Evolutionary conservation across 176 grass and related monocot species (phyloP).

Genomic region (Saccharum spontaneum): DNA sequence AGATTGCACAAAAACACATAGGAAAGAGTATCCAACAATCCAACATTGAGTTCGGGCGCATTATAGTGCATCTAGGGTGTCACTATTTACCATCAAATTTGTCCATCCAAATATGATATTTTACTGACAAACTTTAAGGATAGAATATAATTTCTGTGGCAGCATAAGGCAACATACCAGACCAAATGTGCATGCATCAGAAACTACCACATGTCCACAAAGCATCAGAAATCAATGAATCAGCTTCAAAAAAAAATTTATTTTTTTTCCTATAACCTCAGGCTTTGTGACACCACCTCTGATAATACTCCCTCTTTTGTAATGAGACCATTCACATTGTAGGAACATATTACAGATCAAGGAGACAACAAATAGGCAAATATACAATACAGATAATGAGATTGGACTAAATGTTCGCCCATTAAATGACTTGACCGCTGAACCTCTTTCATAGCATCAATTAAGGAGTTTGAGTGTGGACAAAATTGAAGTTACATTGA

Average conservation of each 20-base stretch:
- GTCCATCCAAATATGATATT: constrained; percentile 24
- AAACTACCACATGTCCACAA: background rate
- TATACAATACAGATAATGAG: background rate
- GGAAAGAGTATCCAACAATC: background rate
- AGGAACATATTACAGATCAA: background rate
- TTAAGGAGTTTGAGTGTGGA: background rate
- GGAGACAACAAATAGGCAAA: background rate
- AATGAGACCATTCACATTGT: background rate
- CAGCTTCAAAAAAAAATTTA: too few species aligned
- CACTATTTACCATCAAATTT: background rate
- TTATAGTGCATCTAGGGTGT: background rate
- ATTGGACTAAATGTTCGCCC: background rate
- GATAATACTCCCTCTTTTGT: background rate
- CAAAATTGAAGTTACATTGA: background rate
- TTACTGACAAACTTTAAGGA: background rate
- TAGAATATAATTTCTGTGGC: background rate
- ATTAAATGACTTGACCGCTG: background rate
- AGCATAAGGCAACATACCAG: background rate
- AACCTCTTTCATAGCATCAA: background rate
- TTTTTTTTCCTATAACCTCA: background rate
- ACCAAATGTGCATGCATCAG: background rate
- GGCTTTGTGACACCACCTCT: background rate
- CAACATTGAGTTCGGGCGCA: background rate
- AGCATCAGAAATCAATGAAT: background rate
- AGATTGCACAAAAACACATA: background rate